Percentiles rank a stretch among this genome's conserved stretches.
phyloP scores from a whole-genome alignment of 108 stramenopile species.

The Ochromonas danica region DNA sequence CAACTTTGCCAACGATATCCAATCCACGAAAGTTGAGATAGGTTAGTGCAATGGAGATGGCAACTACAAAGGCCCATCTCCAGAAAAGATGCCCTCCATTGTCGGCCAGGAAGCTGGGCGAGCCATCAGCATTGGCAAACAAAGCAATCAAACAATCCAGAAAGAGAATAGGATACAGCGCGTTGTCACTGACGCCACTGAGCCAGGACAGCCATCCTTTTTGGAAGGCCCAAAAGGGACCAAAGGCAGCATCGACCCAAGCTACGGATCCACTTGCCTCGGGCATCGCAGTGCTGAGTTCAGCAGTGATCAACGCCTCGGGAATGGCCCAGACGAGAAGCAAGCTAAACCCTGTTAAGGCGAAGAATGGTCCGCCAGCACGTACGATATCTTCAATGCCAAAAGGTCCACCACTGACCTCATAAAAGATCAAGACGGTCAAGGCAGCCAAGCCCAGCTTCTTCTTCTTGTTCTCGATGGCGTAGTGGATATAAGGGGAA shows the following conservation, averaged over 20 bases:
- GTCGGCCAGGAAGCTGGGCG: conserved; percentile 1
- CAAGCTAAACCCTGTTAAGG: conserved; percentile 77
- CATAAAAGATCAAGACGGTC: conserved; percentile 82
- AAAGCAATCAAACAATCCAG: conserved; percentile 65
- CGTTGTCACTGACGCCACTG: conserved; percentile 76
- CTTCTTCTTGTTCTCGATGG: conserved; percentile 10
- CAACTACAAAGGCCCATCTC: conserved; percentile 55
- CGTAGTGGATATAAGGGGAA: not conserved
- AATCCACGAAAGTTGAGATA: conserved; percentile 81
- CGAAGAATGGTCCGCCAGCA: conserved; percentile 75
- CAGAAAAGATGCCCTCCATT: conserved; percentile 38
- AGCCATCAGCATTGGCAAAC: conserved; percentile 42
- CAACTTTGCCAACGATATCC: conserved; percentile 74
- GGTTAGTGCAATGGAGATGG: conserved; percentile 63
- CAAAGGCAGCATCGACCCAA: conserved; percentile 89
- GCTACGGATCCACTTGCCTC: conserved; percentile 80
- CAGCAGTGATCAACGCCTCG: conserved; percentile 86
- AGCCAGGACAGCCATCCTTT: conserved; percentile 83
- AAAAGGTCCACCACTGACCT: conserved; percentile 86
- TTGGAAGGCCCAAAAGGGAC: conserved; percentile 70
- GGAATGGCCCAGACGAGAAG: conserved; percentile 85
- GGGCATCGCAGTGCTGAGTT: conserved; percentile 79
- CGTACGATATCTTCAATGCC: conserved; percentile 81
- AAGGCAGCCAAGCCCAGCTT: conserved; percentile 58
- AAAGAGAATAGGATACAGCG: conserved; percentile 75